Base-by-base conservation (phyloP, 768 basidiomycete species). In the Obba rivulosa region DNA sequence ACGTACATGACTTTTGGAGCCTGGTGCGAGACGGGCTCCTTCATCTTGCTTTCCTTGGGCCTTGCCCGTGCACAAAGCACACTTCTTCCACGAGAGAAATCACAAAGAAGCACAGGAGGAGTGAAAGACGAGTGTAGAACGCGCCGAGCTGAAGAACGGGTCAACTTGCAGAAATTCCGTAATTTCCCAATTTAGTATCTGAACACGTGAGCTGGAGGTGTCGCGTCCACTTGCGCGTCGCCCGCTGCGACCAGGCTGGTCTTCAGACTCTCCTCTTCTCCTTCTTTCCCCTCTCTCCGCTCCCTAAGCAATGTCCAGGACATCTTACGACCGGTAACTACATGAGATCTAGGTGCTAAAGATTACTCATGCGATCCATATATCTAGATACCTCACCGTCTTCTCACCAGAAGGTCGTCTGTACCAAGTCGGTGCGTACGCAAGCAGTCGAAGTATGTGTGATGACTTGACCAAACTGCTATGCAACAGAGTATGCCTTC, bases 361-460 rank as follows among this genome's bases (percentile, higher is more conserved):
- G 1, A n/a, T 17, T 8, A 10, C 1, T 2, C 37, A 8, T 23
- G 9, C 39, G 51, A 24, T 4, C 48, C n/a, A 39, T 9, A 21
- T 17, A 5, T 50, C 14, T 46, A 87, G 91, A 77, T 97, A 91
- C 69, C 82, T 98, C 39, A 97, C 95, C 22, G 90, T 97, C 57
- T 96, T 96, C 75, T 96, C 92, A 2, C 93, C 93, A 2, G 92
- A 99, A 72, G 96, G 96, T 35, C 82, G 95, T 48, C 72, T 99
- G 50, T 99, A 98, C 65, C 96, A 99, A 93, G 95, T 98, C 65
- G 96, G 92, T 90, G 60, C 59, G 87, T 74, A 37, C 3, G 11
- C 24, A 2, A 16, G 22, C 21, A 18, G 21, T 4, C 21, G 22
- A 13, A 31, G n/a, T n/a, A n/a, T n/a, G n/a, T 31, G 28, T 13